Evolutionary conservation across 179 eudicot species (phyloP).

Genomic region (Corrigiola litoralis): DNA sequence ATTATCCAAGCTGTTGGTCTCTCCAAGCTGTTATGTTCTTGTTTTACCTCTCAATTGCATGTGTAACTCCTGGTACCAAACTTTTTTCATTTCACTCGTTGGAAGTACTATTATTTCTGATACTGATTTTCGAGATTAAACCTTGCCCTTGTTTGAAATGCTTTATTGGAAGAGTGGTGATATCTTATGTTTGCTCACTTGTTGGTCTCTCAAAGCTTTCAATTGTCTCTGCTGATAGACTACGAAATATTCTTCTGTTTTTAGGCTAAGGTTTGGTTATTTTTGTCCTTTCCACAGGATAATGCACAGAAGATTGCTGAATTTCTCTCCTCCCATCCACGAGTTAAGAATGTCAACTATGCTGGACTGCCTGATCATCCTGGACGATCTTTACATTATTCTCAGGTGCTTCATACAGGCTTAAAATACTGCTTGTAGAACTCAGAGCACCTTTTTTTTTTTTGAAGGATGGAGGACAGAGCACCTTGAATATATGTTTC

Average conservation of each 20-base stretch:
- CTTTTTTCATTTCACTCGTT: not conserved
- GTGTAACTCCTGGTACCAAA: not conserved
- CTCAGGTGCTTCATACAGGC: conserved; percentile 52
- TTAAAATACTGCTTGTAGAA: too few species aligned
- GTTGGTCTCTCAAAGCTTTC: not conserved
- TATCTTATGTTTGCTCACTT: not conserved
- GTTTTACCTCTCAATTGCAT: not conserved
- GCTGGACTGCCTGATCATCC: conserved; percentile 94
- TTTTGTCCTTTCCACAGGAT: conserved; percentile 43
- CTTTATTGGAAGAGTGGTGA: not conserved
- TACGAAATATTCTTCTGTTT: not conserved
- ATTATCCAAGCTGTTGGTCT: too few species aligned
- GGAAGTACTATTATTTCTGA: not conserved
- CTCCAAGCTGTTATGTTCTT: not conserved
- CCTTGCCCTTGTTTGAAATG: not conserved
- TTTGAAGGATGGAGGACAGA: too few species aligned
- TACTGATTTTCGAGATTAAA: not conserved
- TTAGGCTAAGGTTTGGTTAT: not conserved
- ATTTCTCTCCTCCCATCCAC: conserved; percentile 79
- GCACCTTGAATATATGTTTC: not conserved
- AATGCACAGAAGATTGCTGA: conserved; percentile 97
- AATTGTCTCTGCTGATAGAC: too few species aligned
- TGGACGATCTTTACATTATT: conserved; percentile 77
- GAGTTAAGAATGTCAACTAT: conserved; percentile 78
- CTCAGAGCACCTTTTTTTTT: too few species aligned